phyloP scores from a whole-genome alignment of 345 rosid species.

The Salix dunnii region DNA sequence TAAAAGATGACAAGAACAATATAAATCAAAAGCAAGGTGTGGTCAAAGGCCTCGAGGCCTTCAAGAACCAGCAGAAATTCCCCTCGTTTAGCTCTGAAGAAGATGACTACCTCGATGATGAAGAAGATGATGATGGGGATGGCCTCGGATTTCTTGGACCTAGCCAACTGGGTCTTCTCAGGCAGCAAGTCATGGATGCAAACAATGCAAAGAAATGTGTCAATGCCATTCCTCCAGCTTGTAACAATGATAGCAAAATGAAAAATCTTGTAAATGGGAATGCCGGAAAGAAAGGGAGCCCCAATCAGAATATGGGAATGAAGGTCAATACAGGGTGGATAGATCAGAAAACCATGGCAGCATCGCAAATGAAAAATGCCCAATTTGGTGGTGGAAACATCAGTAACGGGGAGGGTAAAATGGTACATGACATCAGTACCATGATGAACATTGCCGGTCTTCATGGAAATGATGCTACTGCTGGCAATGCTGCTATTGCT shows the following conservation, averaged over 20 bases:
- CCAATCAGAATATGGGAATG: slow-evolving; percentile 44
- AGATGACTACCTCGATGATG: slow-evolving; percentile 36
- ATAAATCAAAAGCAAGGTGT: slow-evolving; percentile 48
- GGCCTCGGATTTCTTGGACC: slow-evolving; percentile 34
- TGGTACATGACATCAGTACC: slow-evolving; percentile 40
- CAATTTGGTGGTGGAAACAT: slow-evolving; percentile 27
- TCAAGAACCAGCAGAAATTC: slow-evolving; percentile 47
- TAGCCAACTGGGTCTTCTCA: slow-evolving; percentile 31
- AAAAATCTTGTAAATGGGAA: slow-evolving; percentile 34
- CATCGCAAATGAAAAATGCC: slow-evolving; percentile 48
- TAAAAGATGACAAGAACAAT: slow-evolving; percentile 38
- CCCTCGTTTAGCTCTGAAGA: slow-evolving; percentile 35
- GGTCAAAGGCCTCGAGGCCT: slow-evolving; percentile 40
- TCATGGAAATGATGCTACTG: slow-evolving; percentile 26
- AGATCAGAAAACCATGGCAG: slow-evolving; percentile 50
- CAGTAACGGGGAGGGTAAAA: slow-evolving; percentile 26
- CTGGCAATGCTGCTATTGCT: slow-evolving; percentile 6
- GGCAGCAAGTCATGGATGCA: slow-evolving; percentile 36
- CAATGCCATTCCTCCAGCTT: slow-evolving; percentile 20
- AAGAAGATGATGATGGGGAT: slow-evolving; percentile 32
- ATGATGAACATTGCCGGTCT: slow-evolving; percentile 54
- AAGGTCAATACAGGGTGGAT: slow-evolving; percentile 31
- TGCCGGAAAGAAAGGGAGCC: slow-evolving; percentile 50
- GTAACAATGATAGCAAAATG: slow-evolving; percentile 29
- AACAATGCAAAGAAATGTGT: slow-evolving; percentile 44